phyloP scores from a whole-genome alignment of 2,329 filamentous ascomycete species.

The Elsinoe necatrix region DNA sequence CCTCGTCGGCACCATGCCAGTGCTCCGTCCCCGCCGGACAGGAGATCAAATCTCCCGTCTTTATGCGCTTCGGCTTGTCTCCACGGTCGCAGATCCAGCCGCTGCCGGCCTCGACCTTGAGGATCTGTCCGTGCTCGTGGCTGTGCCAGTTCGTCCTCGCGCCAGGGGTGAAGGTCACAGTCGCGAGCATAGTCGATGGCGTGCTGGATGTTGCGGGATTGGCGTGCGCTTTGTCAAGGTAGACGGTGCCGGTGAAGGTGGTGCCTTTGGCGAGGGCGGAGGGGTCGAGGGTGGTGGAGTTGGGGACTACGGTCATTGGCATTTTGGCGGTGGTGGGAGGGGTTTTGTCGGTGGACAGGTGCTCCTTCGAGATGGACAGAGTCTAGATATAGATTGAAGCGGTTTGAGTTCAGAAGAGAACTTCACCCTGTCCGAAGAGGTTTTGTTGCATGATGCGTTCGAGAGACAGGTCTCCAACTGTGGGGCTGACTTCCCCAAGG shows the following conservation, averaged over 20 bases:
- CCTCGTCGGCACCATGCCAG: constrained; percentile 39
- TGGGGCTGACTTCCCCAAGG: constrained; percentile 7
- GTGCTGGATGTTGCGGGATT: constrained; percentile 27
- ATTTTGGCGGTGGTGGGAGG: constrained; percentile 9
- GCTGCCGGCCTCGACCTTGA: constrained; percentile 34
- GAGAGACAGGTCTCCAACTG: not conserved
- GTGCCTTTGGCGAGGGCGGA: constrained; percentile 19
- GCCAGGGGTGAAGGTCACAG: constrained; percentile 37
- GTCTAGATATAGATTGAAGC: not conserved
- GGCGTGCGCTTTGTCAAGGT: constrained; percentile 24
- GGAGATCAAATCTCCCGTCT: constrained; percentile 37
- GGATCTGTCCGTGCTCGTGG: constrained; percentile 38
- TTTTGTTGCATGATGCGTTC: constrained; percentile 2
- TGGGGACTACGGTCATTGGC: constrained; percentile 11
- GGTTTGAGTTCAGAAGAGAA: not conserved
- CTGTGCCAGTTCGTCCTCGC: constrained; percentile 40
- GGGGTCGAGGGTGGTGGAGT: constrained; percentile 8
- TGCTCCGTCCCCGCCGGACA: constrained; percentile 35
- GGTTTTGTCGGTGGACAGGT: no score
- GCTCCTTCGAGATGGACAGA: no score
- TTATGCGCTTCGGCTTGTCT: constrained; percentile 29
- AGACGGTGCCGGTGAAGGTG: constrained; percentile 28
- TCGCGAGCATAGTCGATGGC: constrained; percentile 18
- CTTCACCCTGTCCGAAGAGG: not conserved
- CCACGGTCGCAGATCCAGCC: constrained; percentile 39